Evolutionary conservation across 2,329 filamentous ascomycete species (phyloP), one percentile per base, ranked within the genome.

Genomic region (Colletotrichum lupini): DNA sequence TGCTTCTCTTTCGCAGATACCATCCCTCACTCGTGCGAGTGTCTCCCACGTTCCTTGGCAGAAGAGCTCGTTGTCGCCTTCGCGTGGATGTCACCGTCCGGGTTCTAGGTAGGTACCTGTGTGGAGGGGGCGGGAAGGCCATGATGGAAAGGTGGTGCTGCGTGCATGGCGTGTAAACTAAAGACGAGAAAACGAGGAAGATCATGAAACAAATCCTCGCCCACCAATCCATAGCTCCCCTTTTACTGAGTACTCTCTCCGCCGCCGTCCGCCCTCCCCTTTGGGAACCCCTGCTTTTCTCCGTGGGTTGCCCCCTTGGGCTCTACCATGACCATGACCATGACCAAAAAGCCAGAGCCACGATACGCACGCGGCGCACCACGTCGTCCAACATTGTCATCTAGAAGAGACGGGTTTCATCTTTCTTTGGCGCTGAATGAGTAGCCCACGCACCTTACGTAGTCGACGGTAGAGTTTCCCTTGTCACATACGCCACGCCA

Each of bases 391-490:
- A 26, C 35, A 32, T 57, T 46, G 55, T 70, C 70, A 73, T 73
- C 55, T 70, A 70, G 61, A 56, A 57, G 60, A 73, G 67, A 66
- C 67, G 55, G 60, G 70, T 73, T 73, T 73, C 70, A 70, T 70
- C 67, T 73, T 73, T 57, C 65, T 66, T 66, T 26, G 60, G 60
- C 28, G 28, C n/a, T 35, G 24, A n/a, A 46, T 46, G 42, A 14
- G n/a, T 16, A 32, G 22, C n/a, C 4, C 26, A 2, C 35, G 35
- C 35, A 42, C 35, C 35, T 46, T 46, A 46, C 42, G 42, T 46
- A n/a, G 42, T 8, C 42, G 42, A 24, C 5, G 28, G 19, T 53
- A 32, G 24, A 53, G 42, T 65, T 42, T 42, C 46, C 60, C 60
- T 58, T 61, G 70, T 61, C 67, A 70, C 59, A 70, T 49, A 37